These are phyloP conservation scores for Bipolaris bicolor DNA, from an alignment of 2,329 filamentous ascomycete genomes.

Conservation along the genomic window DNA sequence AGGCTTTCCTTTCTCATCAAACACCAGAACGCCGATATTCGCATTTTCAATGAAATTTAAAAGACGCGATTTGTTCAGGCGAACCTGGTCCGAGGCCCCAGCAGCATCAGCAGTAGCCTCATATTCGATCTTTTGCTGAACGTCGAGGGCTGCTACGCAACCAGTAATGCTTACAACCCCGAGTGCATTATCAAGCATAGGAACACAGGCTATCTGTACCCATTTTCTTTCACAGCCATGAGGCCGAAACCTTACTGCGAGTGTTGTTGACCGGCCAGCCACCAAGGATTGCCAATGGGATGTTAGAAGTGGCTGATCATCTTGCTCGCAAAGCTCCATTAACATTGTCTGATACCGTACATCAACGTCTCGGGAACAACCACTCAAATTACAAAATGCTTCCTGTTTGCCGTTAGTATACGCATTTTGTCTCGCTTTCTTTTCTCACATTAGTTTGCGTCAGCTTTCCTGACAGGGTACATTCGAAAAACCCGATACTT, in stretches of 20 bases:
- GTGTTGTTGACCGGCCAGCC: not conserved
- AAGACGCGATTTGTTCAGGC: not conserved
- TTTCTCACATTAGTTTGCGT: slow-evolving; percentile 4
- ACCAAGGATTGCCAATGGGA: slow-evolving; percentile 1
- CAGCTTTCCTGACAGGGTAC: not conserved
- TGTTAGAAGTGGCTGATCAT: not conserved
- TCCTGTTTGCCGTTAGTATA: not conserved
- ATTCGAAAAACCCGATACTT: slow-evolving; percentile 7
- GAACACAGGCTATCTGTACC: slow-evolving; percentile 6
- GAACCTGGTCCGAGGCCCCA: not conserved
- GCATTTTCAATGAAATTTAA: slow-evolving; percentile 6
- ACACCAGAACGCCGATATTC: not conserved
- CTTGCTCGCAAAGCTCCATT: slow-evolving; percentile 4
- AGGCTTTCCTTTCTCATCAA: not conserved
- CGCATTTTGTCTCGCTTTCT: not conserved
- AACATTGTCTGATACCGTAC: not conserved
- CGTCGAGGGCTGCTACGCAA: slow-evolving; percentile 1
- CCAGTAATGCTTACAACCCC: slow-evolving; percentile 5
- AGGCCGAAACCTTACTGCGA: slow-evolving; percentile 1
- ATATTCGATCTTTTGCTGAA: not conserved
- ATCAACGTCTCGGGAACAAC: not conserved
- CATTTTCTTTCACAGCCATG: not conserved
- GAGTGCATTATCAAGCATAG: slow-evolving; percentile 1
- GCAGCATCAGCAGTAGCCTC: not conserved
- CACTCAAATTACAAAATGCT: slow-evolving; percentile 3